These are phyloP conservation scores for Chlamydomonas schloesseri DNA, from an alignment of 139 green algal species.

Conservation along the genomic window DNA sequence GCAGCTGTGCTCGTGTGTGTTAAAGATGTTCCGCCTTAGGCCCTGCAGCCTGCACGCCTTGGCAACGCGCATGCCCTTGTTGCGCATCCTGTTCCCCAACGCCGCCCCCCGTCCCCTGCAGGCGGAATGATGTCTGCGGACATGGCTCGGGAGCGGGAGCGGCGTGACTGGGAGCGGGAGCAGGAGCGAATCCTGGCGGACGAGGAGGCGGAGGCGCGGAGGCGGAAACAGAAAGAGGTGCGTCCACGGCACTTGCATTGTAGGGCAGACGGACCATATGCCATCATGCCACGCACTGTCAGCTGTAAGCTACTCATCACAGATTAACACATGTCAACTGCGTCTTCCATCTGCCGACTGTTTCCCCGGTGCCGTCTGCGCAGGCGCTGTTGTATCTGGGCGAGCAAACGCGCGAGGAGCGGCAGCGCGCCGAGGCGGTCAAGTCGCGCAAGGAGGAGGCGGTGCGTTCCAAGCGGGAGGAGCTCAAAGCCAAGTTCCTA, in stretches of 20 bases:
- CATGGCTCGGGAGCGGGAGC: conserved; percentile 69
- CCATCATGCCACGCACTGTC: too few relatives aligned
- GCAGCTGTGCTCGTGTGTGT: too few relatives aligned
- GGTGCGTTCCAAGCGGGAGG: conserved; percentile 54
- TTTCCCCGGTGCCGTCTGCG: not conserved
- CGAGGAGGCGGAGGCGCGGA: conserved; percentile 44
- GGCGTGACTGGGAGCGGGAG: conserved; percentile 70
- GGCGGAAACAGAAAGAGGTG: conserved; percentile 46
- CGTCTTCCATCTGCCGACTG: too few relatives aligned
- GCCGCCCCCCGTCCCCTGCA: not conserved
- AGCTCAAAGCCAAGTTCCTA: conserved; percentile 72
- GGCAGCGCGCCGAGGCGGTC: conserved; percentile 45
- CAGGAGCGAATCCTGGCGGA: conserved; percentile 50
- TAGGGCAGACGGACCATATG: too few relatives aligned
- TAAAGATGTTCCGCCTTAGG: too few relatives aligned
- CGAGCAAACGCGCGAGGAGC: conserved; percentile 55
- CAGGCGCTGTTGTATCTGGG: conserved; percentile 61
- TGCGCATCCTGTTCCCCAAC: too few relatives aligned
- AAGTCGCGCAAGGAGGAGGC: conserved; percentile 59
- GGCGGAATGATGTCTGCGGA: conserved; percentile 68
- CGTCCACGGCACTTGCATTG: not conserved
- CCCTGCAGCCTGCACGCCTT: too few relatives aligned
- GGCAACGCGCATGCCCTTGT: too few relatives aligned
- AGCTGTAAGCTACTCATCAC: too few relatives aligned
- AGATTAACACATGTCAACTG: too few relatives aligned